Base-by-base conservation (phyloP, 2,329 filamentous ascomycete genomes). In the Ceratocystis eucalypticola region DNA sequence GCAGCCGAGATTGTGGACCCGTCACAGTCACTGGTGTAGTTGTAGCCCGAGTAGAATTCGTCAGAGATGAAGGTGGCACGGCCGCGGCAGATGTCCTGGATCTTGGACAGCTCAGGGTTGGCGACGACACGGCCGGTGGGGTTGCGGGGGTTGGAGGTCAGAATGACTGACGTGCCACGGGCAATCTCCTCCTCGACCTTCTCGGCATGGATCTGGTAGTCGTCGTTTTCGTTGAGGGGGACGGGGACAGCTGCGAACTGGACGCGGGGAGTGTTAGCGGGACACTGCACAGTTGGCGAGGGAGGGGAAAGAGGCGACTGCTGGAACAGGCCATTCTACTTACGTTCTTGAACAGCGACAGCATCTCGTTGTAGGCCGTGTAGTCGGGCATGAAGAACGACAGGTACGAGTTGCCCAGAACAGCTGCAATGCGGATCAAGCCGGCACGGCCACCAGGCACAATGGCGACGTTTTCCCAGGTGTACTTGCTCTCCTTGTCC, bases 311-410 rank as follows among this genome's bases (percentile, higher is more conserved):
- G 64, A 20, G 28, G 8, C 12, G 30, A 17, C 17, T 17, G 17
- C 46, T 20, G 48, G 48, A 20, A 50, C 4, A 50, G n/a, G 20
- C 1, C 5, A 3, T 28, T 53, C n/a, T 20, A 74, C 82, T 71
- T 72, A 86, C 84, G 76, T 96, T 96, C 78, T 89, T 91, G 82
- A 97, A 96, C 68, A 96, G 80, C 67, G 87, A 91, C 78, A 96
- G 78, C 92, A 97, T 96, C 80, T 96, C 92, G 73, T 95, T 96
- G 80, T 97, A 97, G 1, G 93, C 93, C 2, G 92, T 96, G 78
- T 96, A 96, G 75, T 96, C 89, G 59, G 90, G 90, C 74, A 96
- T 89, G 77, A 96, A 96, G 82, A 96, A 96, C 53, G 88, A 90
- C 69, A 96, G 81, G 73, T 96, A 96, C 66, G 91, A 87, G 75